A percentile compares a stretch with the other conserved stretches of the same genome.
Conservation (phyloP, 108 stramenopile genomes). For the Aureococcus anophagefferens region DNA sequence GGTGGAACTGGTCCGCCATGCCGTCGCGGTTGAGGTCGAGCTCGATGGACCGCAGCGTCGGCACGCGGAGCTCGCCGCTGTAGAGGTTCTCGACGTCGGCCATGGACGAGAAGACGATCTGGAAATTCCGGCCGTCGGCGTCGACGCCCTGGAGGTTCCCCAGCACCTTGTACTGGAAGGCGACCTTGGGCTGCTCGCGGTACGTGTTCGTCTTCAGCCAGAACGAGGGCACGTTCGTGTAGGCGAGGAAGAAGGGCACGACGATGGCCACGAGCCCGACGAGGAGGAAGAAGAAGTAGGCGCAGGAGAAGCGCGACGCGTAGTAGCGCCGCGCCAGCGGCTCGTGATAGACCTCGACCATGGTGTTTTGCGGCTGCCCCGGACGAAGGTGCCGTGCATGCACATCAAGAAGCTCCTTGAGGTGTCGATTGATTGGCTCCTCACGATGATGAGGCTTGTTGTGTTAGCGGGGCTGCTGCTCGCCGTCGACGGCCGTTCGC, state of each 20-base stretch:
- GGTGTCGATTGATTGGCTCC: too few species aligned
- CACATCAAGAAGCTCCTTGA: too few species aligned
- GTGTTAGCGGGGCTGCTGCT: too few species aligned
- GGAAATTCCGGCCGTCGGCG: too few species aligned
- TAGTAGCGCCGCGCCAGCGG: slow-evolving; percentile 16
- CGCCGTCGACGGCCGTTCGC: too few species aligned
- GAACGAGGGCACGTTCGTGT: background rate
- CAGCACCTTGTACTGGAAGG: slow-evolving; percentile 9
- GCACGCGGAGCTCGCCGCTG: background rate
- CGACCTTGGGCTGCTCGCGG: slow-evolving; percentile 8
- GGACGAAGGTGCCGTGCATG: too few species aligned
- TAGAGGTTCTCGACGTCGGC: background rate
- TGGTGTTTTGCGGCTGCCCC: too few species aligned
- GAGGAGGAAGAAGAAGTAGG: slow-evolving; percentile 8
- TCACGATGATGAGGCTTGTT: too few species aligned
- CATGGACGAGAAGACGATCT: slow-evolving; percentile 4
- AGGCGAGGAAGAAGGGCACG: slow-evolving; percentile 20
- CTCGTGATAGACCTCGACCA: slow-evolving; percentile 19
- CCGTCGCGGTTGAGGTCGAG: slow-evolving; percentile 13
- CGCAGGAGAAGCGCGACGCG: background rate
- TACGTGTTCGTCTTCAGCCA: slow-evolving; percentile 16
- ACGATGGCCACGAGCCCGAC: background rate
- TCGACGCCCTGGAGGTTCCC: background rate
- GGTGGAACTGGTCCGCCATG: slow-evolving; percentile 3
- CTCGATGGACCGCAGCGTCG: background rate